Percentiles rank a stretch among this genome's conserved stretches.
These are phyloP conservation scores for Penicillium freii DNA, from an alignment of 2,329 filamentous ascomycete genomes.

Conservation along the genomic window DNA sequence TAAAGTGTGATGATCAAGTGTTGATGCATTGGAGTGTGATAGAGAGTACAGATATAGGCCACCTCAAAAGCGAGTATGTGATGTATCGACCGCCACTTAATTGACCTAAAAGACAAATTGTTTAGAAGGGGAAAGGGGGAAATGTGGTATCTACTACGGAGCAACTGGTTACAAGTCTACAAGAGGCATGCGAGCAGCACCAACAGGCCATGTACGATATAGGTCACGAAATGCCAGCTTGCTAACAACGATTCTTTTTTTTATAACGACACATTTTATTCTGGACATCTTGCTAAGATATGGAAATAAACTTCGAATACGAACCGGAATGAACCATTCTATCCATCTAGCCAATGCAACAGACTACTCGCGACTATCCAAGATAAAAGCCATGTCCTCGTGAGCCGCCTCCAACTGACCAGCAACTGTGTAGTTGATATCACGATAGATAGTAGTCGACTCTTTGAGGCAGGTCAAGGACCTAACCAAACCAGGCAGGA, in stretches of 20 bases:
- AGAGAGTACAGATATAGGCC: neutral
- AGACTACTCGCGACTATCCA: slow-evolving; percentile 1
- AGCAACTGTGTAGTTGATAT: neutral
- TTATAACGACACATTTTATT: neutral
- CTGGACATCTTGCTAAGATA: neutral
- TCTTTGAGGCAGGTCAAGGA: neutral
- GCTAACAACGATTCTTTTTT: neutral
- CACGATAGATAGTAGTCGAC: neutral
- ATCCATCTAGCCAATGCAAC: neutral
- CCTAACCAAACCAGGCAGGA: neutral
- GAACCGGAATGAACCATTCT: neutral
- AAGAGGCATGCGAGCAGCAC: neutral
- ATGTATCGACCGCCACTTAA: neutral
- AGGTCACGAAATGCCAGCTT: neutral
- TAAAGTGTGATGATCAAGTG: neutral
- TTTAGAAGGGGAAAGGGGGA: neutral
- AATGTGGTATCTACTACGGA: neutral
- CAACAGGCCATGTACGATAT: neutral
- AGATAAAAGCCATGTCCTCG: neutral
- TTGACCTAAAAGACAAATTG: neutral
- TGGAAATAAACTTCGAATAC: neutral
- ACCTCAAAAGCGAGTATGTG: neutral
- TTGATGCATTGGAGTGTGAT: neutral
- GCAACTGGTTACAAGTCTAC: neutral
- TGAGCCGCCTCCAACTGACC: neutral